Base-by-base conservation (phyloP, 2,329 filamentous ascomycete genomes). In the Alternaria alternata region DNA sequence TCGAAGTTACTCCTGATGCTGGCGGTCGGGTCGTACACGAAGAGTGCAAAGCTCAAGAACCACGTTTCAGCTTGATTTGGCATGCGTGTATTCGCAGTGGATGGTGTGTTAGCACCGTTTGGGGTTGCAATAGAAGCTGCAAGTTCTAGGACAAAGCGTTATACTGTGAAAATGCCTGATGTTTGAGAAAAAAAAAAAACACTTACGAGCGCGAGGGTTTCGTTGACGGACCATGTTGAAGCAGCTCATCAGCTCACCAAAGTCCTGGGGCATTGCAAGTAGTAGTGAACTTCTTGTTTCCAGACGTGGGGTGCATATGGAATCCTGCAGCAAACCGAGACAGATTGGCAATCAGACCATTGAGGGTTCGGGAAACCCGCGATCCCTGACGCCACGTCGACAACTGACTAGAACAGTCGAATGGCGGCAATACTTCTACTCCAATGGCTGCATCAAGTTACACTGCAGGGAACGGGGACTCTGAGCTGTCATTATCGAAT, bases 151-250 rank as follows among this genome's bases (percentile, higher is more conserved):
- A 11, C 20, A 4, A 8, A 22, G 11, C 7, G 11, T 57, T 12
- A 32, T 30, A 20, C 12, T 20, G 4, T 18, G 4, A 16, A 7
- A 16, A 36, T 14, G 8, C 11, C n/a, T 11, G n/a, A 5, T 34
- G 3, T 30, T 34, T 7, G 14, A 5, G 7, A 12, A 26, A 8
- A n/a, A n/a, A n/a, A n/a, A 26, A 26, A 26, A 26, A 12, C 44
- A 54, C 55, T 54, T 34, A 58, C 55, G 48, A 32, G 51, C 34
- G 34, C 8, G 42, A 18, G 12, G n/a, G 20, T 43, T 18, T 26
- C 28, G 49, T 3, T 18, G 43, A 54, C 11, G 34, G 11, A 42
- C 4, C 51, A 54, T 58, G 32, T 5, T n/a, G 34, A 18, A 38
- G 14, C n/a, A 16, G 16, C 5, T 30, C 11, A 4, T 11, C 5